Evolutionary conservation across 2,329 filamentous ascomycete genomes (phyloP), one percentile per base, ranked within the genome.

Genomic region (Paecilomyces sp.): DNA sequence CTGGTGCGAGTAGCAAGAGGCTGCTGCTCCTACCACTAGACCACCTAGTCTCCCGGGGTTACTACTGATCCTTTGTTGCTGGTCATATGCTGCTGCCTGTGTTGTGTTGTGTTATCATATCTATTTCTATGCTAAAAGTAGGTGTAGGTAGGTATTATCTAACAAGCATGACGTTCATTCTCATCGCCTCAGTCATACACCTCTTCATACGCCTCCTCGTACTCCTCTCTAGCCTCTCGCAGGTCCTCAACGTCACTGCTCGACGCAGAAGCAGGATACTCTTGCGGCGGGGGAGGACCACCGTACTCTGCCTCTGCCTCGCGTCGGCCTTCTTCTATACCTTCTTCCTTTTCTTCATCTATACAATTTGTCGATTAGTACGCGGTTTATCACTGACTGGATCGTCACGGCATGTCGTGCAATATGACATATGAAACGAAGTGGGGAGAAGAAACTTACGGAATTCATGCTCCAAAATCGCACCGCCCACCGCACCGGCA

Each of bases 401-500:
- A n/a, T n/a, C n/a, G n/a, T n/a, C n/a, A n/a, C n/a, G n/a, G n/a
- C n/a, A n/a, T n/a, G n/a, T n/a, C n/a, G n/a, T n/a, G 25, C 1
- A 53, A 30, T 13, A 28, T 28, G 8, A 24, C 18, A 53, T 8
- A 30, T 6, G 13, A 30, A 25, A 53, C 2, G 28, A 1, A 11
- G 5, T 8, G 22, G 22, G 22, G 22, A 22, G 1, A n/a, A 13
- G 11, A 55, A 56, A 76, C 80, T 60, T 78, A 87, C 85, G 75
- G 13, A 85, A 63, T 57, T 81, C 82, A 67, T 86, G 77, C 12
- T 80, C 81, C 59, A 87, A 71, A 36, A 85, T 67, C 3, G 83
- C 85, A 54, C 85, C 85, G 11, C 82, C 85, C 34, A 85, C 68
- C 52, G 79, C 81, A 62, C 83, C 83, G 8, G 80, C 74, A 0